Evolutionary conservation across 169 alveolate genomes (phyloP), one percentile per base, ranked within the genome.

Genomic region (Plasmodium malariae): DNA sequence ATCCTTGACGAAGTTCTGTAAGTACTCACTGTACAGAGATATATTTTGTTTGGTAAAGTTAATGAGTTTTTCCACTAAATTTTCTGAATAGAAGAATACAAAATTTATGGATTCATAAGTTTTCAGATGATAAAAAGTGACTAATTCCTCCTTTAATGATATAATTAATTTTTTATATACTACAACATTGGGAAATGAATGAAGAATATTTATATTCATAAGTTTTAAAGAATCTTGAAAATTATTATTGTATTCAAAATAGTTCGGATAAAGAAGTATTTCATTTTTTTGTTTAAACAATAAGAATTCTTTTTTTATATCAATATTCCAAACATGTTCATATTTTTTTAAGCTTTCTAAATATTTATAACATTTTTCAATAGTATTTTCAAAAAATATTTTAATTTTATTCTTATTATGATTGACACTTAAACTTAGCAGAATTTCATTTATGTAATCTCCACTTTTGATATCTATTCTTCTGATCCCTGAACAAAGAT

Each of bases 391-490:
- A 30, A 83, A 83, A 24, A 24, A 67, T 34, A 32, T 83, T 48
- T 83, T 85, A 32, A 83, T 32, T 36, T 57, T 65, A 49, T 54
- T 83, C 21, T 83, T 83, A 21, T 60, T 67, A 59, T 43, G 19
- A 83, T 83, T 67, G 11, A 83, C 67, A 37, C 76, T 83, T 54
- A 83, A 37, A 21, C 83, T 83, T 37, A 83, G 37, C 5, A 83
- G 32, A 24, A 83, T 54, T 21, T 83, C 91, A 37, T 83, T 83
- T 34, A 83, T 30, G 63, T 83, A 83, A 54, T 83, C 91, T 4
- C 91, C 91, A 51, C 83, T 60, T 70, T 65, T 83, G 12, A 67
- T 83, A 36, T 83, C 91, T 11, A 83, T 83, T 59, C 91, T 67
- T 83, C 55, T 65, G n/a, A 83, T 83, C 9, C 83, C 83, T 3